These are phyloP conservation scores for Botrytis paeoniae DNA, from an alignment of 2,329 filamentous ascomycete genomes.

Conservation along the genomic window DNA sequence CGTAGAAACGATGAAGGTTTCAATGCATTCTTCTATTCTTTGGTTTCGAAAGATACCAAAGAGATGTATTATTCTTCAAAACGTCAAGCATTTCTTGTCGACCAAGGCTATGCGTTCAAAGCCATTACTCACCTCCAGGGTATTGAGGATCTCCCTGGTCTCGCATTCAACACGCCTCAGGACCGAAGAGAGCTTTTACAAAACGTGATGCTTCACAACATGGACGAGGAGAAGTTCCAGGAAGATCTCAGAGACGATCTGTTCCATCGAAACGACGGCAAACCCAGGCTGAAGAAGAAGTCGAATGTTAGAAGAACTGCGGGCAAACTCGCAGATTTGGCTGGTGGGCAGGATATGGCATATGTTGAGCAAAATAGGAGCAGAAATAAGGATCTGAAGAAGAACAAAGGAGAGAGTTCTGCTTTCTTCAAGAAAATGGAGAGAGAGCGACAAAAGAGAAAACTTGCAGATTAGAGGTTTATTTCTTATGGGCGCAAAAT, in stretches of 20 bases:
- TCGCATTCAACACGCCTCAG: constrained; percentile 74
- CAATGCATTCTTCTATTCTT: constrained; percentile 97
- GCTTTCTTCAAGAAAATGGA: constrained; percentile 65
- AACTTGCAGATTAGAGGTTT: constrained; percentile 40
- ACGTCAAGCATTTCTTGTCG: constrained; percentile 92
- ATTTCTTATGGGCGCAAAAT: neutral
- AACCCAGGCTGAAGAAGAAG: constrained; percentile 47
- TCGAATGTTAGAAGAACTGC: constrained; percentile 73
- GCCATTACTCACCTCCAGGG: constrained; percentile 95
- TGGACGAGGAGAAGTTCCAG: constrained; percentile 53
- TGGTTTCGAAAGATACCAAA: constrained; percentile 94
- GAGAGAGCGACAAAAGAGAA: constrained; percentile 57
- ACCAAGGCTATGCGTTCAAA: constrained; percentile 98
- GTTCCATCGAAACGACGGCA: constrained; percentile 49
- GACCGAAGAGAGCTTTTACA: constrained; percentile 85
- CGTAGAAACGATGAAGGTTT: constrained; percentile 96
- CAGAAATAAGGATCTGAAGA: constrained; percentile 64
- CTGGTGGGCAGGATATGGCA: constrained; percentile 95
- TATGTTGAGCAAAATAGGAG: constrained; percentile 81
- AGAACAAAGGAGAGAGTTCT: constrained; percentile 55
- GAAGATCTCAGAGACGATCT: constrained; percentile 51
- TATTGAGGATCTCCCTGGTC: constrained; percentile 76
- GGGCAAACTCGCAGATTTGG: constrained; percentile 79
- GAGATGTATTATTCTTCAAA: constrained; percentile 99
- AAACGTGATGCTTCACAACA: constrained; percentile 74